These are phyloP conservation scores for Sarocladium brachiariae DNA, from an alignment of 2,329 filamentous ascomycete genomes.

Conservation along the genomic window DNA sequence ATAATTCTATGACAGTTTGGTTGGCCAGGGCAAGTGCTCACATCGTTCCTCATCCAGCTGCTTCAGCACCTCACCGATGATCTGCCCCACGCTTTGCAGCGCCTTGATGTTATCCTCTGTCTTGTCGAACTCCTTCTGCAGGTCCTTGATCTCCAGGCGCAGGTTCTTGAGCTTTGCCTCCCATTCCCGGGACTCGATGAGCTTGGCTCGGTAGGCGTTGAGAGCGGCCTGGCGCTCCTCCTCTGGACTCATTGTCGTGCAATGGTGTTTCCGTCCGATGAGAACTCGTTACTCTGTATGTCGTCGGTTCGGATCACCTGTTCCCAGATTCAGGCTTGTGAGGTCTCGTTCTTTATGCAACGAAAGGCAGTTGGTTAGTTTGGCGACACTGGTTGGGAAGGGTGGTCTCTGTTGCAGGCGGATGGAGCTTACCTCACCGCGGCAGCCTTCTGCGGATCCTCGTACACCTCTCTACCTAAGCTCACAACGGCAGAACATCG, in stretches of 20 bases:
- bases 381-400: conserved; percentile 15
- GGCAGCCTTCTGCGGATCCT: conserved; percentile 30
- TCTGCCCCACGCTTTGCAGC: conserved; percentile 96
- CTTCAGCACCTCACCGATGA: conserved; percentile 98
- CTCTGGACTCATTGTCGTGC: conserved; percentile 42
- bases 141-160: conserved; percentile 89
- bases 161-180: conserved; percentile 94
- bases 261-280: neutral
- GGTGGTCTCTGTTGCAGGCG: conserved; percentile 8
- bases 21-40: conserved; percentile 38
- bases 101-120: conserved; percentile 99
- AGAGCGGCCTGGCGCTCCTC: conserved; percentile 63
- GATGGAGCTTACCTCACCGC: conserved; percentile 34
- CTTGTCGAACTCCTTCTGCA: conserved; percentile 91
- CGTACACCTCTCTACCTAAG: too few relatives aligned
- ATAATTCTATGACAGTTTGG: neutral
- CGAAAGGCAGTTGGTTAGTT: too few relatives aligned
- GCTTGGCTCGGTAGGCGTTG: conserved; percentile 69
- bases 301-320: too few relatives aligned
- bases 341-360: too few relatives aligned
- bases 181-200: conserved; percentile 95
- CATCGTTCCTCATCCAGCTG: conserved; percentile 98
- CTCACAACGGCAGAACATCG: conserved; percentile 27
- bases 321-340: too few relatives aligned
- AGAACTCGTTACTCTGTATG: neutral